Evolutionary conservation across 2,329 filamentous ascomycete genomes (phyloP).

Genomic region (Sarocladium strictum): DNA sequence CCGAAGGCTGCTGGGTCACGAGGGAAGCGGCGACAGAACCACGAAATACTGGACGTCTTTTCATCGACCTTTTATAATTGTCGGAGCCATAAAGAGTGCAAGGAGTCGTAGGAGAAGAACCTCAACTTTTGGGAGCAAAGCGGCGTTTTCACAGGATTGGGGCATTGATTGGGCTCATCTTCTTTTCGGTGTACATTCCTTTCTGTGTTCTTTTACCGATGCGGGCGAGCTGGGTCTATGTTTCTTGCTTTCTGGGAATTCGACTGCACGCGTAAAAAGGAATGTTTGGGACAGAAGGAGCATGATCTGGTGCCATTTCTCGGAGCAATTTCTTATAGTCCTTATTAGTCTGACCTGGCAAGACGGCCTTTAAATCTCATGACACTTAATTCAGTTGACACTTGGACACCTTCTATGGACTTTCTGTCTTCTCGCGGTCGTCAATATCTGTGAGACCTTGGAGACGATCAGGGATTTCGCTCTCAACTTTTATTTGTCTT

Average conservation of each 20-base stretch:
- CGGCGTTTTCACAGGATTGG: background rate
- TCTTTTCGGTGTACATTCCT: background rate
- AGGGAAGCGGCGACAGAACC: background rate
- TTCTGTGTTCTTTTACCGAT: background rate
- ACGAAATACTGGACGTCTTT: too few species aligned
- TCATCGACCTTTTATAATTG: background rate
- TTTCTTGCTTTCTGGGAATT: background rate
- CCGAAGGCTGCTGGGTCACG: too few species aligned
- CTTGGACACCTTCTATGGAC: too few species aligned
- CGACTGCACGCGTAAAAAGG: background rate
- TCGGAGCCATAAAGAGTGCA: background rate
- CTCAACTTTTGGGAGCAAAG: background rate
- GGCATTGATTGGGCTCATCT: background rate
- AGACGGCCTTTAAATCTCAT: background rate
- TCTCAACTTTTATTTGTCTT: too few species aligned
- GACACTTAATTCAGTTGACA: conserved; percentile 6
- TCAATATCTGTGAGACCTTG: background rate
- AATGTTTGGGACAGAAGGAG: background rate
- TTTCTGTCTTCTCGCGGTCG: background rate
- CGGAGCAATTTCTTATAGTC: conserved; percentile 4
- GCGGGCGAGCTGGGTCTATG: background rate
- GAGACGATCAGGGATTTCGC: background rate
- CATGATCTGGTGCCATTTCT: conserved; percentile 2
- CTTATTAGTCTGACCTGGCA: background rate
- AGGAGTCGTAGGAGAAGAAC: background rate